A percentile compares a stretch with the other conserved stretches of the same genome.
Conservation (phyloP, 1,284 basidiomycete species). For the Bjerkandera adusta region DNA sequence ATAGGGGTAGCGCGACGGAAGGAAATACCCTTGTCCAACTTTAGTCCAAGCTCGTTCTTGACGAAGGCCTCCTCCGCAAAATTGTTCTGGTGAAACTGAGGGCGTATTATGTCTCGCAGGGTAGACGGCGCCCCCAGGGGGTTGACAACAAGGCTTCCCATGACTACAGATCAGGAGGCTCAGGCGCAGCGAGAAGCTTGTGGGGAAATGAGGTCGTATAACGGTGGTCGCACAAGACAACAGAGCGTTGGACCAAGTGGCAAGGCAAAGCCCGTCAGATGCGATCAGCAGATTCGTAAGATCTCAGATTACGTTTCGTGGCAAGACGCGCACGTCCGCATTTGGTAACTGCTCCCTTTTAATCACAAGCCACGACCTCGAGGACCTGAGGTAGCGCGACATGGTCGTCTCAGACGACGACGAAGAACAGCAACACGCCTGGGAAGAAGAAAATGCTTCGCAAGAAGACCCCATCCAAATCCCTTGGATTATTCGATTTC, state of each 20-base stretch:
- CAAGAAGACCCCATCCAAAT: not conserved
- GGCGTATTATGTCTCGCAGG: constrained; percentile 75
- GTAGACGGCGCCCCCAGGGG: constrained; percentile 63
- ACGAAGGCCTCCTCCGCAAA: constrained; percentile 83
- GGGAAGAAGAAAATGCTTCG: not conserved
- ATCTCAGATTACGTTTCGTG: too few relatives aligned
- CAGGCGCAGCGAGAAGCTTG: too few relatives aligned
- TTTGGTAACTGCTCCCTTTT: too few relatives aligned
- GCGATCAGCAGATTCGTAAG: too few relatives aligned
- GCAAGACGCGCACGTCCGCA: too few relatives aligned
- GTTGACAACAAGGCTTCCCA: too few relatives aligned
- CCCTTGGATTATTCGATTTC: not conserved
- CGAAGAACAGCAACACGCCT: not conserved
- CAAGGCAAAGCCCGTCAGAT: not conserved
- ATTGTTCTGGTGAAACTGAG: constrained; percentile 93
- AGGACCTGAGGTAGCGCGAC: too few relatives aligned
- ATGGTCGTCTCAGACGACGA: too few relatives aligned
- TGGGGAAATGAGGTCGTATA: too few relatives aligned
- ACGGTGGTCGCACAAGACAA: too few relatives aligned
- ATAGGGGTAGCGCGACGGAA: not conserved
- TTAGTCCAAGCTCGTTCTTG: constrained; percentile 83
- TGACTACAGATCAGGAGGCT: too few relatives aligned
- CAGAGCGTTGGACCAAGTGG: not conserved
- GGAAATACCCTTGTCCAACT: constrained; percentile 85
- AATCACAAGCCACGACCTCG: too few relatives aligned